Evolutionary conservation across 1,284 basidiomycete species (phyloP).

Genomic region (Ceratobasidium sp.): DNA sequence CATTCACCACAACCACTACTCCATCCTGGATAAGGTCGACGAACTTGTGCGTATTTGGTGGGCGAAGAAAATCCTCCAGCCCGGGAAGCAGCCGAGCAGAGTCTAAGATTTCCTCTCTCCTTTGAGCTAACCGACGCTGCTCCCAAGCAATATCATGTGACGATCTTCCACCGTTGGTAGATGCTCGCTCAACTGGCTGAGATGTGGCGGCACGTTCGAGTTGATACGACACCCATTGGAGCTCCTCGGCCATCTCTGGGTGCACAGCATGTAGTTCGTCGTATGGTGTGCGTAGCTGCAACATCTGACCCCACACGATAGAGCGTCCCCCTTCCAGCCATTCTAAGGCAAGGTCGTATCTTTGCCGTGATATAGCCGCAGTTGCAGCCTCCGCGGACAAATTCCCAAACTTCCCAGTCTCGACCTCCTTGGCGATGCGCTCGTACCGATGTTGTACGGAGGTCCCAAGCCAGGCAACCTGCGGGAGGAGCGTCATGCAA

Average conservation of each 20-base stretch:
- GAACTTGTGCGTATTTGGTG: not conserved
- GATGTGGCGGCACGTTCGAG: not conserved
- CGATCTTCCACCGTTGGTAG: not conserved
- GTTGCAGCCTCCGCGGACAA: not conserved
- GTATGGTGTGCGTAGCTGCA: no score
- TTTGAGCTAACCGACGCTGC: not conserved
- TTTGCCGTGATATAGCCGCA: not conserved
- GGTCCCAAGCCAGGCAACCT: not conserved
- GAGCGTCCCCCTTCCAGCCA: not conserved
- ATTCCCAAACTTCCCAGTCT: no score
- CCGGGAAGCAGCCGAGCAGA: not conserved
- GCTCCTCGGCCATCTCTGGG: not conserved
- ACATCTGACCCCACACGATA: not conserved
- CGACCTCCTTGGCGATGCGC: no score
- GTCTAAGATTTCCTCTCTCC: not conserved
- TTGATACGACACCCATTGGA: not conserved
- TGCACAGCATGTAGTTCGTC: not conserved
- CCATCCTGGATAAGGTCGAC: not conserved
- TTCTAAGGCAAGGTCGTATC: not conserved
- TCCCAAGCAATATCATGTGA: not conserved
- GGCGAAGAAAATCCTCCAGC: not conserved
- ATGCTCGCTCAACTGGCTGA: not conserved
- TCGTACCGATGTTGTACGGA: not conserved
- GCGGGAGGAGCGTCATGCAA: not conserved
- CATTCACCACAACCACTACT: not conserved